Percentiles rank a stretch among this genome's conserved stretches.
These are phyloP conservation scores for Suillus tomentosus DNA, from an alignment of 768 basidiomycete species.

Conservation along the genomic window DNA sequence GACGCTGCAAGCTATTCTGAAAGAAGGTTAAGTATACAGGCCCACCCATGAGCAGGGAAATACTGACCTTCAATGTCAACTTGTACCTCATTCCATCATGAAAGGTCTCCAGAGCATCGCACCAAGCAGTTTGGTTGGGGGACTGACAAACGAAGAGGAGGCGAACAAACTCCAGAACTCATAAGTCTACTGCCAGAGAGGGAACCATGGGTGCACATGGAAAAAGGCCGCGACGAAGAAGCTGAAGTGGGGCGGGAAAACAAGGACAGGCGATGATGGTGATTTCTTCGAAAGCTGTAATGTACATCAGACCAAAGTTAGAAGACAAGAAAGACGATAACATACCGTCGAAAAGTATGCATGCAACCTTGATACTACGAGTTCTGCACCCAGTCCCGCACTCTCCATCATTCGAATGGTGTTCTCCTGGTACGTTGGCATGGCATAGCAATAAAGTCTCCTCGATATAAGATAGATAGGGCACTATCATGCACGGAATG, in stretches of 20 bases:
- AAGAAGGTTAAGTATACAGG: conserved; percentile 1
- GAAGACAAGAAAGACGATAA: conserved; percentile 4
- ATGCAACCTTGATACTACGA: conserved; percentile 5
- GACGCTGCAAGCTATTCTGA: conserved; percentile 26
- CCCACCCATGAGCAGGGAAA: not conserved
- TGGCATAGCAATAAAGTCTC: not conserved
- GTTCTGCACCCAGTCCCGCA: not conserved
- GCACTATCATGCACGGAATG: not conserved
- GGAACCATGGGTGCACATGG: conserved; percentile 32
- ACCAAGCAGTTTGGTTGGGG: conserved; percentile 32
- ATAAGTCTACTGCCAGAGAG: conserved; percentile 34
- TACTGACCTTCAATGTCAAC: conserved; percentile 18
- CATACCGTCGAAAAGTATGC: conserved; percentile 8
- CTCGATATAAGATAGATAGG: conserved; percentile 6
- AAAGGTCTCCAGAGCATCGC: conserved; percentile 30
- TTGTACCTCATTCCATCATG: conserved; percentile 22
- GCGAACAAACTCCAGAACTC: conserved; percentile 30
- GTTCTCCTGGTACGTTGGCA: not conserved
- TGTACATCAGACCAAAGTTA: not conserved
- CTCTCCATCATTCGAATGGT: not conserved
- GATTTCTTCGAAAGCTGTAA: conserved; percentile 8
- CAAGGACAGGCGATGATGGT: conserved; percentile 9
- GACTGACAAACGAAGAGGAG: conserved; percentile 28
- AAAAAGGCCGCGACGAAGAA: conserved; percentile 26
- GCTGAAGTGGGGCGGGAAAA: conserved; percentile 22